Evolutionary conservation across 441 rosid species (phyloP).

Genomic region (Croton laevigatus): DNA sequence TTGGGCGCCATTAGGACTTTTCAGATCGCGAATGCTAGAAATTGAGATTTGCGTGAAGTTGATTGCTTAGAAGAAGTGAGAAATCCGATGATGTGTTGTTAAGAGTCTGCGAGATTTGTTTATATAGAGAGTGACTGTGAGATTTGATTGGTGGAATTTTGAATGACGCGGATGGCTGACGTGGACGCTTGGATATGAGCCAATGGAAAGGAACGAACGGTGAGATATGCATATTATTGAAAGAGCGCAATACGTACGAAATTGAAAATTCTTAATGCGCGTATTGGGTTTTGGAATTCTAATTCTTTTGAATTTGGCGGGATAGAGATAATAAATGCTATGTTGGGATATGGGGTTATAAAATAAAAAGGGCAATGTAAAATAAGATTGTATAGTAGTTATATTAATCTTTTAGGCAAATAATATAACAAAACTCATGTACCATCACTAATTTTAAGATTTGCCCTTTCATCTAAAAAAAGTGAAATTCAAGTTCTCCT

Average conservation of each 20-base stretch:
- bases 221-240: background rate
- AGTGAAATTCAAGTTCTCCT: no score
- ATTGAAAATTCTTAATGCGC: background rate
- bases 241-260: background rate
- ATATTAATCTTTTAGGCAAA: no score
- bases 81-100: no score
- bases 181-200: conserved; percentile 9
- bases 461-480: no score
- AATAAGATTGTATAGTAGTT: no score
- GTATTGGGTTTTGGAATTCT: background rate
- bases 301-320: conserved; percentile 7
- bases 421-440: no score
- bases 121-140: conserved; percentile 10
- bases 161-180: conserved; percentile 20
- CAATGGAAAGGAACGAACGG: conserved; percentile 10
- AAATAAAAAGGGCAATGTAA: no score
- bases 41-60: background rate
- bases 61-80: background rate
- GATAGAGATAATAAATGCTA: no score
- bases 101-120: background rate
- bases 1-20: conserved; percentile 28
- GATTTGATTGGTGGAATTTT: conserved; percentile 18
- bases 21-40: background rate
- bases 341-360: no score
- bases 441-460: no score